Evolutionary conservation across 306 rosid genomes (phyloP).

Genomic region (Gastrolobium villosum): DNA sequence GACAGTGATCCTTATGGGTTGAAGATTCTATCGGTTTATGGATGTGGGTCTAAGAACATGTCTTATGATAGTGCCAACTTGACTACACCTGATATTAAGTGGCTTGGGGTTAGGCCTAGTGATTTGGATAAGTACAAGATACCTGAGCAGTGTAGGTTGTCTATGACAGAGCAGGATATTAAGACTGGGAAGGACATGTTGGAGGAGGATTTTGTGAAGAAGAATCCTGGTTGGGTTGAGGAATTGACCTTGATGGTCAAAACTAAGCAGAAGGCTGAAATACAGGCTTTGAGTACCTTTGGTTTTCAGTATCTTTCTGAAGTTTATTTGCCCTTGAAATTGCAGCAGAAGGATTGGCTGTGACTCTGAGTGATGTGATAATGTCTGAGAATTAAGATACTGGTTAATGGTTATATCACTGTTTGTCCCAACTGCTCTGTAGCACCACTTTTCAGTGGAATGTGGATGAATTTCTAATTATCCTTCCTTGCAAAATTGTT

Average conservation of each 20-base stretch:
- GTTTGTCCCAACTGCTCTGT: constrained; percentile 13
- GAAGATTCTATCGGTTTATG: constrained; percentile 88
- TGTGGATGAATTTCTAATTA: constrained; percentile 27
- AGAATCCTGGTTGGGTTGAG: constrained; percentile 97
- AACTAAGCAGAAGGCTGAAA: constrained; percentile 96
- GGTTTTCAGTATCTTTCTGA: constrained; percentile 93
- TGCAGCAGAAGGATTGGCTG: constrained; percentile 91
- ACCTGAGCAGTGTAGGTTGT: constrained; percentile 91
- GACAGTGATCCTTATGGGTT: constrained; percentile 95
- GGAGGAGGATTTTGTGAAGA: constrained; percentile 96
- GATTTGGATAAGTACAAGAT: constrained; percentile 95
- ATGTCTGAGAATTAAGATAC: constrained; percentile 10
- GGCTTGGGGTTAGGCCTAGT: constrained; percentile 93
- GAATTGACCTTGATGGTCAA: constrained; percentile 93
- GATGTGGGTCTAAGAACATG: constrained; percentile 96
- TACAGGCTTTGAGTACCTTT: constrained; percentile 91
- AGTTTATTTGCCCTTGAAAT: constrained; percentile 87
- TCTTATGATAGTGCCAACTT: constrained; percentile 90
- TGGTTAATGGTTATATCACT: constrained; percentile 22
- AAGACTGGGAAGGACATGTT: constrained; percentile 94
- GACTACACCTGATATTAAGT: constrained; percentile 94
- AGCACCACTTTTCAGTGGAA: constrained; percentile 8
- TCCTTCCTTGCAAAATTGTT: constrained; percentile 14
- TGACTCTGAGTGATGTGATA: constrained; percentile 49
- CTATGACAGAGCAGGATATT: constrained; percentile 96